Conservation (phyloP, 768 basidiomycete species). For the Kwoniella sp. region DNA sequence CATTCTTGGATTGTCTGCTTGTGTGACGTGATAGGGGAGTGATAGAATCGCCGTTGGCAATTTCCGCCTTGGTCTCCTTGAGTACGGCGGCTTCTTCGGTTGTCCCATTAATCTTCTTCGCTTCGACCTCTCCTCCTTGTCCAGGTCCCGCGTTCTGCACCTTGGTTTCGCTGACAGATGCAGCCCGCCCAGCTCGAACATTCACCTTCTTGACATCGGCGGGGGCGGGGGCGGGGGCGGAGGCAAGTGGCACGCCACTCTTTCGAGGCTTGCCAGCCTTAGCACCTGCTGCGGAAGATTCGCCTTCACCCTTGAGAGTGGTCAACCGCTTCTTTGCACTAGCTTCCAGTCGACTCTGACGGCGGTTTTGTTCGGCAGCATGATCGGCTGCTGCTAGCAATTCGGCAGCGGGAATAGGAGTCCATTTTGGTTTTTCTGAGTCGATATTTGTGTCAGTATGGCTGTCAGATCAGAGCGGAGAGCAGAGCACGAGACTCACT, state of each 20-base stretch:
- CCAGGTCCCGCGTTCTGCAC: slow-evolving; percentile 3
- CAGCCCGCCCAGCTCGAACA: slow-evolving; percentile 12
- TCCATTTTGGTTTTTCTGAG: slow-evolving; percentile 66
- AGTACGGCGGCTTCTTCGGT: not conserved
- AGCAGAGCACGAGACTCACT: slow-evolving; percentile 32
- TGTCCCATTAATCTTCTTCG: not conserved
- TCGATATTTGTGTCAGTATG: not conserved
- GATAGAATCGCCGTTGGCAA: slow-evolving; percentile 2
- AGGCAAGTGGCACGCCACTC: not conserved
- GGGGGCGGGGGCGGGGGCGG: not conserved
- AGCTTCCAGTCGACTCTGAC: slow-evolving; percentile 19
- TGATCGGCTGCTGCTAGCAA: slow-evolving; percentile 63
- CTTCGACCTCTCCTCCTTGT: not conserved
- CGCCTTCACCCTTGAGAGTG: slow-evolving; percentile 21
- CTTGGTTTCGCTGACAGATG: slow-evolving; percentile 9
- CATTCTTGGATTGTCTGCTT: slow-evolving; percentile 22
- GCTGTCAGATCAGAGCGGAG: not conserved
- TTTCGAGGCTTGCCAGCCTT: slow-evolving; percentile 26
- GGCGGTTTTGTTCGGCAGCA: slow-evolving; percentile 36
- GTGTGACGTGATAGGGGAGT: slow-evolving; percentile 25
- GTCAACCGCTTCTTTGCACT: slow-evolving; percentile 22
- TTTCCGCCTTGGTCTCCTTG: not conserved
- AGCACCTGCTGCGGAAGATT: slow-evolving; percentile 16
- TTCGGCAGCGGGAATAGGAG: slow-evolving; percentile 64
- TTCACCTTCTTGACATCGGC: slow-evolving; percentile 17